Conservation (phyloP, 1,139 yeast species). For the Geotrichum aggregatum region DNA sequence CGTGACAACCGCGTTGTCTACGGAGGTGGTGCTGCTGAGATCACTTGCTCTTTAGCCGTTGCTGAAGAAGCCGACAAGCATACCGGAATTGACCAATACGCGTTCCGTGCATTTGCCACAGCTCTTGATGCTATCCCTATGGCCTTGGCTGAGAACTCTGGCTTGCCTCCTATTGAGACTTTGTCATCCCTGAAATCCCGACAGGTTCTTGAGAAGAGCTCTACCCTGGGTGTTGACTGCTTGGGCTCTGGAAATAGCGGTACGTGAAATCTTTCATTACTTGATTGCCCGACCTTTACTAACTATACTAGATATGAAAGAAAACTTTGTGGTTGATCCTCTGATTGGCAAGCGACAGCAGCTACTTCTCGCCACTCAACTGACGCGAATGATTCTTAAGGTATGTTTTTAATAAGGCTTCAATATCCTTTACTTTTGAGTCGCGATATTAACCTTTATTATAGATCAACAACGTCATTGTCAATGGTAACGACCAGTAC, state of each 20-base stretch:
- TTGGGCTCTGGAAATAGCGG: slow-evolving; percentile 68
- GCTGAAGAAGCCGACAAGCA: slow-evolving; percentile 88
- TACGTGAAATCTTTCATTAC: not conserved
- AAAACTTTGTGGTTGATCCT: slow-evolving; percentile 92
- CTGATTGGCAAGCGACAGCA: slow-evolving; percentile 96
- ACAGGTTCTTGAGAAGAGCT: slow-evolving; percentile 67
- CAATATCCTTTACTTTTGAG: too few relatives aligned
- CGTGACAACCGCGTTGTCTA: slow-evolving; percentile 90
- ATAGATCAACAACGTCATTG: slow-evolving; percentile 83
- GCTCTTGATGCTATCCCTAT: slow-evolving; percentile 94
- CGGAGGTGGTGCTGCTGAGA: slow-evolving; percentile 99
- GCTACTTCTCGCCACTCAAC: slow-evolving; percentile 87
- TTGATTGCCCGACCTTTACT: not conserved
- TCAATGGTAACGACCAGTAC: slow-evolving; percentile 75
- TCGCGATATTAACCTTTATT: too few relatives aligned
- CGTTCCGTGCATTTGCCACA: slow-evolving; percentile 87
- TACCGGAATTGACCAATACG: slow-evolving; percentile 94
- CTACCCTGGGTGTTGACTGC: slow-evolving; percentile 89
- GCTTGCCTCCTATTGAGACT: slow-evolving; percentile 88
- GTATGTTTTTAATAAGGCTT: not conserved
- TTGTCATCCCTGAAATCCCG: slow-evolving; percentile 76
- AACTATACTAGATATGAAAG: slow-evolving; percentile 60
- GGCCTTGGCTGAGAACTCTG: slow-evolving; percentile 95
- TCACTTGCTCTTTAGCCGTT: slow-evolving; percentile 87
- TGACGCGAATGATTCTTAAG: slow-evolving; percentile 94